phyloP scores from a whole-genome alignment of 2,329 filamentous ascomycete species.

The Ophiobolus disseminans region DNA sequence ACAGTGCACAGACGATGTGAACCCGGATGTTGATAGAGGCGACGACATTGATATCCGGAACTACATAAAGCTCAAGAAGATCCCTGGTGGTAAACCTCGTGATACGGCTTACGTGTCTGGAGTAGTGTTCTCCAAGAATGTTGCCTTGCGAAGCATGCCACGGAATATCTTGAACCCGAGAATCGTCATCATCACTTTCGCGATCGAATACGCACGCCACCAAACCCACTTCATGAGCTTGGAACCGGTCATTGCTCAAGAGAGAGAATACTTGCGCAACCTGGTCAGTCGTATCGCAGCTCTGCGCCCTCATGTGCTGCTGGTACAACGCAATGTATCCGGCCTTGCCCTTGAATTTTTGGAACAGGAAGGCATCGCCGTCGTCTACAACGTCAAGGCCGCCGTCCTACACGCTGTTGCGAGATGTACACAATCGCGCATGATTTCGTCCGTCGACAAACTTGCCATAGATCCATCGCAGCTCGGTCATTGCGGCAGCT shows the following conservation, averaged over 20 bases:
- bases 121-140: slow-evolving; percentile 95
- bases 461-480: slow-evolving; percentile 77
- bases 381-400: slow-evolving; percentile 95
- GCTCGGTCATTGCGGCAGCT: slow-evolving; percentile 81
- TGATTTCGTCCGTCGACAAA: slow-evolving; percentile 95
- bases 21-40: slow-evolving; percentile 86
- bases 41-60: slow-evolving; percentile 98
- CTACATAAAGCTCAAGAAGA: slow-evolving; percentile 97
- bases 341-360: slow-evolving; percentile 89
- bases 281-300: slow-evolving; percentile 91
- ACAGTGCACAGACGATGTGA: slow-evolving; percentile 90
- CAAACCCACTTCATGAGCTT: slow-evolving; percentile 97
- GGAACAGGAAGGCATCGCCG: slow-evolving; percentile 86
- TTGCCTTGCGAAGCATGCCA: slow-evolving; percentile 95
- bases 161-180: slow-evolving; percentile 82
- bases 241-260: slow-evolving; percentile 94
- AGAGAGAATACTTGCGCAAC: slow-evolving; percentile 90
- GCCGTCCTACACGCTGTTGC: slow-evolving; percentile 96
- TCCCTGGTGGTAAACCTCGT: slow-evolving; percentile 85
- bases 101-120: slow-evolving; percentile 98
- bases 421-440: slow-evolving; percentile 86
- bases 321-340: slow-evolving; percentile 93
- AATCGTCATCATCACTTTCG: slow-evolving; percentile 91
- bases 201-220: slow-evolving; percentile 93
- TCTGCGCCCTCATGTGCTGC: slow-evolving; percentile 80